Base-by-base conservation (phyloP, 2,329 filamentous ascomycete genomes). In the Chaetomiaceae sp. region DNA sequence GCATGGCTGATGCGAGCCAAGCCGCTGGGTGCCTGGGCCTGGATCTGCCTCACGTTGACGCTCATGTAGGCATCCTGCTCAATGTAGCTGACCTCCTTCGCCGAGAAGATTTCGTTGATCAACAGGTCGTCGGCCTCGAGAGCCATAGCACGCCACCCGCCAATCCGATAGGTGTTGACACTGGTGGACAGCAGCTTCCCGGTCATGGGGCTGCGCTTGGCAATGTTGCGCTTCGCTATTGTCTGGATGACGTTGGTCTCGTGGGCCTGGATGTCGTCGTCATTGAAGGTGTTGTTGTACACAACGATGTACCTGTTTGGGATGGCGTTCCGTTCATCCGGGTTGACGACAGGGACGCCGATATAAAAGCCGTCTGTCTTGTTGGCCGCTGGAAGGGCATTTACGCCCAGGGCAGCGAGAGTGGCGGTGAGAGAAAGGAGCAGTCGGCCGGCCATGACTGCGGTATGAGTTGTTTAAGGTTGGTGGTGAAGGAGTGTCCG, bases 221-320 rank as follows among this genome's bases (percentile, higher is more conserved):
- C 69, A 41, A 82, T 61, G 65, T 83, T 83, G 60, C 80, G 78
- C 69, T 79, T 82, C 65, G 76, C 70, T 51, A 85, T 66, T 40
- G 75, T 66, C 37, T 72, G 64, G 52, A 70, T 73, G 62, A 82
- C 73, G 51, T 67, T 71, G 29, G 71, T 66, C 62, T 80, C 69
- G 65, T 81, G 78, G 44, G 73, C 69, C 33, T 70, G 66, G 61
- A 85, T 75, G 33, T 70, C 69, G 14, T 73, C 73, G 20, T 75
- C 69, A 56, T 69, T 71, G 59, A 74, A 75, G 51, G 74, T 76
- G 58, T 71, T 72, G 66, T 84, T 81, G 72, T 84, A 85, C 53
- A 86, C 81, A 50, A 85, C 81, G 57, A 86, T 85, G 67, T 83
- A 86, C 44, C 74, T 72, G 69, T 80, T 76, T 32, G 77, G 69